Conservation (phyloP, 1,139 yeast species). For the Arxiozyma slooffiae region DNA sequence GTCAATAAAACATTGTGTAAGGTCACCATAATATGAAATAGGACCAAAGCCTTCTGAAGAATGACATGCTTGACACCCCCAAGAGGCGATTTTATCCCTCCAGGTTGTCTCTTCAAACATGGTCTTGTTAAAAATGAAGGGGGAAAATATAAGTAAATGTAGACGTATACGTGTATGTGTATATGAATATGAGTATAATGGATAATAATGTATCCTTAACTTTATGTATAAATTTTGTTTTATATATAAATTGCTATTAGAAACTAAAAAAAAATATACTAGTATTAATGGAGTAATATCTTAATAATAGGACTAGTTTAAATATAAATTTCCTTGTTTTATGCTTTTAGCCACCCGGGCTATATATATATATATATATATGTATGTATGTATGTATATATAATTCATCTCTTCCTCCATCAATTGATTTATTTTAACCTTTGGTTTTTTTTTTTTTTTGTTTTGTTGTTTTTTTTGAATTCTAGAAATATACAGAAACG, state of each 20-base stretch:
- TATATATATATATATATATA: too few relatives aligned
- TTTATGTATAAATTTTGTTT: neutral
- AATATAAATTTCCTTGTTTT: neutral
- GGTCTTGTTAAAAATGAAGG: neutral
- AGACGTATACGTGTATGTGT: neutral
- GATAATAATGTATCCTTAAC: neutral
- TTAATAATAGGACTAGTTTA: too few relatives aligned
- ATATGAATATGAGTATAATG: too few relatives aligned
- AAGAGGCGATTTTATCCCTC: slow-evolving; percentile 5
- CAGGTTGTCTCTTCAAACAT: neutral
- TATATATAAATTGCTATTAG: neutral
- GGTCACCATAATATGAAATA: slow-evolving; percentile 50
- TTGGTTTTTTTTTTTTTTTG: neutral
- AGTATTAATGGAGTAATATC: neutral
- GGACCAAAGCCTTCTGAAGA: slow-evolving; percentile 68
- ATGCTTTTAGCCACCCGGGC: neutral
- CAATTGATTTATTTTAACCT: neutral
- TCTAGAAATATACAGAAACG: too few relatives aligned
- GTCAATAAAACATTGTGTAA: slow-evolving; percentile 75
- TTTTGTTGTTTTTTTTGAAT: too few relatives aligned
- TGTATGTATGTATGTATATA: neutral
- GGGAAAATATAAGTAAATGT: neutral
- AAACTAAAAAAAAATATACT: too few relatives aligned
- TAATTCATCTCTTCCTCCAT: neutral
- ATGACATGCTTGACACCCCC: slow-evolving; percentile 20